Conservation (phyloP, 495 filamentous ascomycete genomes). For the Coniosporium apollinis region DNA sequence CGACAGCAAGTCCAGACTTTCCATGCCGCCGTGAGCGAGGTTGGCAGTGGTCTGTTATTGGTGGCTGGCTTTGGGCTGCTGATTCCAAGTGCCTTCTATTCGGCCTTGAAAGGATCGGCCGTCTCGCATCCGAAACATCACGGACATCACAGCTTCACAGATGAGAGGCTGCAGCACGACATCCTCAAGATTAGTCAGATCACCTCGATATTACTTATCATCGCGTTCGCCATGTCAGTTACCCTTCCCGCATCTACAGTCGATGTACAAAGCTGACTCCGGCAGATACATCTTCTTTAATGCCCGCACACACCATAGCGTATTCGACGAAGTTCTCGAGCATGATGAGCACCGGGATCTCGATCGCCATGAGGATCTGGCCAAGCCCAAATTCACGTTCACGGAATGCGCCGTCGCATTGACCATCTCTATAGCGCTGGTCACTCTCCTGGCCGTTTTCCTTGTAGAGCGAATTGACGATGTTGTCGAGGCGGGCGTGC, state of each 20-base stretch:
- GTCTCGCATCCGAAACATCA: too few species aligned
- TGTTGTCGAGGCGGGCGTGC: slow-evolving; percentile 1
- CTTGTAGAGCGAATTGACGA: background rate
- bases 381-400: slow-evolving; percentile 1
- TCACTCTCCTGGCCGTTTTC: slow-evolving; percentile 10
- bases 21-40: slow-evolving; percentile 12
- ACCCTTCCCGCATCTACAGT: background rate
- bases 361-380: slow-evolving; percentile 10
- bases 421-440: slow-evolving; percentile 12
- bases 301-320: slow-evolving; percentile 9
- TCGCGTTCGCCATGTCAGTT: slow-evolving; percentile 7
- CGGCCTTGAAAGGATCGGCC: too few species aligned
- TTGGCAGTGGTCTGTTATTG: slow-evolving; percentile 9
- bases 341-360: slow-evolving; percentile 11
- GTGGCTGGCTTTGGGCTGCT: slow-evolving; percentile 12
- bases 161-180: slow-evolving; percentile 9
- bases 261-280: slow-evolving; percentile 2
- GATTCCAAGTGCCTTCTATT: slow-evolving; percentile 4
- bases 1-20: slow-evolving; percentile 11
- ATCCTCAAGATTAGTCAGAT: slow-evolving; percentile 10
- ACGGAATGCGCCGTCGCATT: background rate
- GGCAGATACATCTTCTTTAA: slow-evolving; percentile 9
- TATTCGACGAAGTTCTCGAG: slow-evolving; percentile 12
- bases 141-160: slow-evolving; percentile 14
- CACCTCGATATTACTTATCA: slow-evolving; percentile 9